Evolutionary conservation across 2,329 filamentous ascomycete genomes (phyloP).

Genomic region (Exophiala aquamarina): DNA sequence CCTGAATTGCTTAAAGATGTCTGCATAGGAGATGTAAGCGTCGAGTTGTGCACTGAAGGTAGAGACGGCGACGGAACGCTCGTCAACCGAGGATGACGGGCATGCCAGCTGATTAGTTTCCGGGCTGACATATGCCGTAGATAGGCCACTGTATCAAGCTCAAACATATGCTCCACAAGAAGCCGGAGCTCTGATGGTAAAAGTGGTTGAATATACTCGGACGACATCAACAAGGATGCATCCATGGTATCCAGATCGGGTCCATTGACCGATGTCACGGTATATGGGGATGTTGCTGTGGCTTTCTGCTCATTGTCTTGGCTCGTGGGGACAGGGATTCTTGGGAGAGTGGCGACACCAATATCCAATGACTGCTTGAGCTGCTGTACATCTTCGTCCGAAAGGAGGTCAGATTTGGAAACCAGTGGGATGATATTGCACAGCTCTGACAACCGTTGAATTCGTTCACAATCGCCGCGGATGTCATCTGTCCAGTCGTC

Average conservation of each 20-base stretch:
- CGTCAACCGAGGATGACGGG: conserved; percentile 34
- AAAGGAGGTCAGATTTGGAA: conserved; percentile 71
- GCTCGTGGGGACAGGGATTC: conserved; percentile 16
- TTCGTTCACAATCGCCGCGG: conserved; percentile 67
- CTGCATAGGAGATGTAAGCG: conserved; percentile 27
- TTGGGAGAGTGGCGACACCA: conserved; percentile 14
- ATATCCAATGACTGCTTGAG: conserved; percentile 59
- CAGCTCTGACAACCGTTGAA: conserved; percentile 66
- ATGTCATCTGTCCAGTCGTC: conserved; percentile 49
- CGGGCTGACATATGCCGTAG: conserved; percentile 79
- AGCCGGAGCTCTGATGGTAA: conserved; percentile 69
- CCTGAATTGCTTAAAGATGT: conserved; percentile 30
- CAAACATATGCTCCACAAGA: conserved; percentile 74
- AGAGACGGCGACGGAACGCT: conserved; percentile 26
- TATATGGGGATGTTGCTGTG: conserved; percentile 56
- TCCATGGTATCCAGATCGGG: conserved; percentile 83
- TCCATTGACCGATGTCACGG: conserved; percentile 72
- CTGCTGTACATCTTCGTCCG: conserved; percentile 54
- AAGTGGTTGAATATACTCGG: conserved; percentile 82
- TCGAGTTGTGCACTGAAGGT: conserved; percentile 28
- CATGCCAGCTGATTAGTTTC: conserved; percentile 75
- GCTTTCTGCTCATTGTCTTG: conserved; percentile 3
- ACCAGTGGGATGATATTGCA: conserved; percentile 87
- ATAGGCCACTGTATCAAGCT: conserved; percentile 74
- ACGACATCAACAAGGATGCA: conserved; percentile 87